A percentile compares a stretch with the other conserved stretches of the same genome.
Conservation (phyloP, 495 filamentous ascomycete species). For the Sphaerosporella brunnea region DNA sequence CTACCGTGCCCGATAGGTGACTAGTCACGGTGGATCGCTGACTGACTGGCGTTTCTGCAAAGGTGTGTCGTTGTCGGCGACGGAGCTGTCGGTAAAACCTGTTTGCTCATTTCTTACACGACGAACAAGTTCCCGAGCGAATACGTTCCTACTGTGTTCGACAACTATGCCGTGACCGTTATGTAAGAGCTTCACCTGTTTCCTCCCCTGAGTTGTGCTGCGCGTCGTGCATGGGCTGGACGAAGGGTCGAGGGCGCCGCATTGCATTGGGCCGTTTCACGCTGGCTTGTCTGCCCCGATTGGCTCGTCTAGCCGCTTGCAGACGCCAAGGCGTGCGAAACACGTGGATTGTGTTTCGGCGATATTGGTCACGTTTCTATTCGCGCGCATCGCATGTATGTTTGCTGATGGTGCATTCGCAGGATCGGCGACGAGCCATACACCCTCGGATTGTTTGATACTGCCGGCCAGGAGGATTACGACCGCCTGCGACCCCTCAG, state of each 20-base stretch:
- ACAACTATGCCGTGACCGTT: constrained; percentile 98
- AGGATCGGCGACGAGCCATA: constrained; percentile 99
- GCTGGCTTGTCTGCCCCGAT: no score
- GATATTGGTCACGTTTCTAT: no score
- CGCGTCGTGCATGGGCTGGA: no score
- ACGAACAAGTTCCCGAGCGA: constrained; percentile 99
- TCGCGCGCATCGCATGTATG: no score
- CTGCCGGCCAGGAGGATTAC: constrained; percentile 97
- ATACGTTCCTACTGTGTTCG: constrained; percentile 98
- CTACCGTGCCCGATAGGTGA: no score
- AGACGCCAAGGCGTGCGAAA: constrained; percentile 2
- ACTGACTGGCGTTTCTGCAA: background rate
- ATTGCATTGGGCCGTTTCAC: no score
- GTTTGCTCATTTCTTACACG: constrained; percentile 94
- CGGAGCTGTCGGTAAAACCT: constrained; percentile 98
- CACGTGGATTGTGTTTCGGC: background rate
- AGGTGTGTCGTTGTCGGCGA: constrained; percentile 98
- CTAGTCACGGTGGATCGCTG: no score
- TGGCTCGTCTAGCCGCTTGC: constrained; percentile 5
- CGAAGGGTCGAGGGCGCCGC: no score
- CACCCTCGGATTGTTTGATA: constrained; percentile 94
- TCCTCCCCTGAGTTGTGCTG: background rate
- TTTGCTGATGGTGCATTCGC: no score
- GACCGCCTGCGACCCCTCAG: constrained; percentile 90
- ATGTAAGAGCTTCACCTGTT: constrained; percentile 42